phyloP scores from a whole-genome alignment of 2,329 filamentous ascomycete genomes.

The Intubia oerlemansii region DNA sequence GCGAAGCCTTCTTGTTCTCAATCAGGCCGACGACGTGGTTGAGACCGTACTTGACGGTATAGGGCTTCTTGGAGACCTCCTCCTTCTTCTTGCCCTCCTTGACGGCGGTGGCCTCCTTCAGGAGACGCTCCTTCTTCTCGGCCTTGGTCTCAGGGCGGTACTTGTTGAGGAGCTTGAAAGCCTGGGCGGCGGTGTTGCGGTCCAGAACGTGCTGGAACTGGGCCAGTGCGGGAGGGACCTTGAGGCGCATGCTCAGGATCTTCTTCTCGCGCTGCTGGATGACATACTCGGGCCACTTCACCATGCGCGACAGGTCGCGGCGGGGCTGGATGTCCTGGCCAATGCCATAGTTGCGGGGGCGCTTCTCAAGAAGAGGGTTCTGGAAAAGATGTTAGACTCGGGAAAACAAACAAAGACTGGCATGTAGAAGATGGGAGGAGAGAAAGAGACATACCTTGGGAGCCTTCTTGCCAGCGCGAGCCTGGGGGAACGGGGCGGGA shows the following conservation, averaged over 20 bases:
- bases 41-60: conserved; percentile 97
- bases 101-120: conserved; percentile 94
- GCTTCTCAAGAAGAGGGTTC: conserved; percentile 99
- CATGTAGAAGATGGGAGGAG: too few species aligned
- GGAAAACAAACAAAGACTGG: too few species aligned
- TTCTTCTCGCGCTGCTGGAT: conserved; percentile 85
- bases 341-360: conserved; percentile 91
- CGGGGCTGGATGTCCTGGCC: conserved; percentile 96
- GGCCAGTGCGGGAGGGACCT: conserved; percentile 90
- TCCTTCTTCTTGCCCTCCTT: conserved; percentile 99
- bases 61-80: conserved; percentile 99
- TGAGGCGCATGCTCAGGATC: conserved; percentile 95
- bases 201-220: conserved; percentile 97
- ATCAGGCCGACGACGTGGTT: conserved; percentile 97
- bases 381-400: too few species aligned
- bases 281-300: conserved; percentile 99
- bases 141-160: conserved; percentile 98
- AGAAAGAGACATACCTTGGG: conserved; percentile 75
- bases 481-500: conserved; percentile 85
- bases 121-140: conserved; percentile 99
- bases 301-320: conserved; percentile 93
- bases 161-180: conserved; percentile 99
- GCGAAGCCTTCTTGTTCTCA: conserved; percentile 98
- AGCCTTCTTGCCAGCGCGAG: conserved; percentile 89
- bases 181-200: conserved; percentile 89